These are phyloP conservation scores for Amanita subjunquillea DNA, from an alignment of 768 basidiomycete genomes.

Conservation along the genomic window DNA sequence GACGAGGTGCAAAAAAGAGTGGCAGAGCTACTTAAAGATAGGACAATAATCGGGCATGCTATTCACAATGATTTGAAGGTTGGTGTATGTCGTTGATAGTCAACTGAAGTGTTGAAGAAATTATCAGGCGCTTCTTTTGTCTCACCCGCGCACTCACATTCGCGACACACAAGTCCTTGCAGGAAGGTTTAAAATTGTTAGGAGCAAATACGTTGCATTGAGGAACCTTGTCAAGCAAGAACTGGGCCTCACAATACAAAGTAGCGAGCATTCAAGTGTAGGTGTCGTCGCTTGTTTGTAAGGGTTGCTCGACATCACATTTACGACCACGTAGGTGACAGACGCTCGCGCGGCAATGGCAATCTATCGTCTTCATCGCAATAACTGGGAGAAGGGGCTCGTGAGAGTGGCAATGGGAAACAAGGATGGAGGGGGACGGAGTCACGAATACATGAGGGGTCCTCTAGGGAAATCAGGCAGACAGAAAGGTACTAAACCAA, in stretches of 20 bases:
- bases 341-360: constrained; percentile 97
- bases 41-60: constrained; percentile 85
- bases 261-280: constrained; percentile 87
- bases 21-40: constrained; percentile 63
- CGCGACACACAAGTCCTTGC: constrained; percentile 66
- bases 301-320: neutral
- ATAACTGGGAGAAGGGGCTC: constrained; percentile 68
- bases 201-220: constrained; percentile 62
- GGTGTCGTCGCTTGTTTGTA: constrained; percentile 16
- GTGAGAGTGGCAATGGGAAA: neutral
- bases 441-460: neutral
- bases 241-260: constrained; percentile 70
- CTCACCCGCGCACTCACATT: constrained; percentile 52
- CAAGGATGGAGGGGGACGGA: neutral
- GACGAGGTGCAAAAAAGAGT: constrained; percentile 72
- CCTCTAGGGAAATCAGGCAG: neutral
- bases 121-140: constrained; percentile 52
- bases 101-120: constrained; percentile 4
- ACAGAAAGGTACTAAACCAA: neutral
- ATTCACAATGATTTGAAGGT: constrained; percentile 87
- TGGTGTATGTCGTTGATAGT: constrained; percentile 8
- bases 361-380: constrained; percentile 73
- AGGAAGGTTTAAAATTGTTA: constrained; percentile 46
- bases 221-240: constrained; percentile 75
- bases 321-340: constrained; percentile 46